Evolutionary conservation across 176 grass and related monocot species (phyloP).

Genomic region (Luzula sylvatica): DNA sequence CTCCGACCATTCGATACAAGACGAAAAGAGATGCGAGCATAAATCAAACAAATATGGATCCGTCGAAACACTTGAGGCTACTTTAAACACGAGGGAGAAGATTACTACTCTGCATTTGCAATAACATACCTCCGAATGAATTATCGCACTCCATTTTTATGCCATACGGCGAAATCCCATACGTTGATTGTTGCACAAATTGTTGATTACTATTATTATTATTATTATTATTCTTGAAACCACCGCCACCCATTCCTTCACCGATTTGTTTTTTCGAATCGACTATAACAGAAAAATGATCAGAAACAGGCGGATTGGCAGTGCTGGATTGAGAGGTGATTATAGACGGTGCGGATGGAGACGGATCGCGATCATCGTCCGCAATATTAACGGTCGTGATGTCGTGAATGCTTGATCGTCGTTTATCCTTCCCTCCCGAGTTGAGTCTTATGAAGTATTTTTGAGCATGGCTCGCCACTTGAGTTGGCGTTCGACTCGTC

Average conservation of each 20-base stretch:
- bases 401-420: constrained; percentile 98
- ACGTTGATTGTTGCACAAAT: constrained; percentile 22
- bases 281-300: constrained; percentile 42
- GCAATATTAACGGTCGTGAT: constrained; percentile 93
- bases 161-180: constrained; percentile 32
- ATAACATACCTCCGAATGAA: constrained; percentile 22
- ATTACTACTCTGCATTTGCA: constrained; percentile 66
- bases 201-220: constrained; percentile 18
- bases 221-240: constrained; percentile 1
- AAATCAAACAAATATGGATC: not conserved
- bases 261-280: constrained; percentile 39
- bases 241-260: not conserved
- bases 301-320: constrained; percentile 10
- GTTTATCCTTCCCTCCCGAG: constrained; percentile 94
- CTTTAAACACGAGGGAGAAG: constrained; percentile 50
- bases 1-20: not conserved
- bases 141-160: constrained; percentile 41
- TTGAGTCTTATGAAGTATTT: constrained; percentile 98
- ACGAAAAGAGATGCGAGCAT: not conserved
- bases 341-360: constrained; percentile 43
- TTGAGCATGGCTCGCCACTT: constrained; percentile 97
- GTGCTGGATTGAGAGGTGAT: constrained; percentile 29
- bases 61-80: not conserved
- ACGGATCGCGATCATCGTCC: constrained; percentile 44
- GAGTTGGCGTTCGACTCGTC: constrained; percentile 74